phyloP scores from a whole-genome alignment of 345 rosid species.

The Triadica sebifera region DNA sequence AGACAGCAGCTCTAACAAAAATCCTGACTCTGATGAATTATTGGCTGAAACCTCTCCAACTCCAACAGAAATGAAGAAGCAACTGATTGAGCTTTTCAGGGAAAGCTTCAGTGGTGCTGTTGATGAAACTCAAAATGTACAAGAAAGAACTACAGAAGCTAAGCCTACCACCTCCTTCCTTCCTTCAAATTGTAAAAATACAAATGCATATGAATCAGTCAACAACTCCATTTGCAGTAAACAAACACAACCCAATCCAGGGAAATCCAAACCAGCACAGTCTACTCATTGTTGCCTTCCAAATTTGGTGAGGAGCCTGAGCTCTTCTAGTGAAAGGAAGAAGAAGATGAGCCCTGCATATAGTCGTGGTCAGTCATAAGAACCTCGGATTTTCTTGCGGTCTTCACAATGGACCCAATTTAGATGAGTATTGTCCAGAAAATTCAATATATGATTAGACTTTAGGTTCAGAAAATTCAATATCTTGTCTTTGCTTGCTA shows the following conservation, averaged over 20 bases:
- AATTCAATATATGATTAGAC: too few species aligned
- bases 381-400: too few species aligned
- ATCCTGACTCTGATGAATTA: slow-evolving; percentile 19
- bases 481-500: too few species aligned
- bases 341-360: slow-evolving; percentile 30
- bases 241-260: slow-evolving; percentile 10
- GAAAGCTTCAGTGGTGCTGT: slow-evolving; percentile 35
- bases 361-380: too few species aligned
- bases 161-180: slow-evolving; percentile 12
- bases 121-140: slow-evolving; percentile 16
- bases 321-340: slow-evolving; percentile 43
- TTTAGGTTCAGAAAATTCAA: too few species aligned
- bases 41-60: slow-evolving; percentile 29
- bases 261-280: slow-evolving; percentile 30
- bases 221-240: slow-evolving; percentile 23
- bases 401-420: too few species aligned
- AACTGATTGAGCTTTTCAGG: slow-evolving; percentile 50
- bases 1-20: slow-evolving; percentile 26
- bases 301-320: slow-evolving; percentile 39
- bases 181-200: slow-evolving; percentile 18
- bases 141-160: slow-evolving; percentile 16
- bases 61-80: slow-evolving; percentile 45
- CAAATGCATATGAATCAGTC: slow-evolving; percentile 21
- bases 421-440: too few species aligned
- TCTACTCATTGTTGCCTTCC: slow-evolving; percentile 51